Conservation (phyloP, 805 yeast species). For the Candida germanica region DNA sequence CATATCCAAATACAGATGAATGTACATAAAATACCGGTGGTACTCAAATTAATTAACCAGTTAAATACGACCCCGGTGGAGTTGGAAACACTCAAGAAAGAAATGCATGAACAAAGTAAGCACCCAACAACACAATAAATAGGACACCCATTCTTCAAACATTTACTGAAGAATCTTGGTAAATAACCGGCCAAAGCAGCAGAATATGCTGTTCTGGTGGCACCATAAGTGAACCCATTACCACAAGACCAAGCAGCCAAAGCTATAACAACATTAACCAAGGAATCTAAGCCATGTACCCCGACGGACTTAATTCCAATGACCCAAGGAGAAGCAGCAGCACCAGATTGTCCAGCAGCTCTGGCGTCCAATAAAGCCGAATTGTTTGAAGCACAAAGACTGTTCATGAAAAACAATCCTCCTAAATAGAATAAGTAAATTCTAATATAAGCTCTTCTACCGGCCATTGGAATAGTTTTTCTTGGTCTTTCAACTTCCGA, state of each 20-base stretch:
- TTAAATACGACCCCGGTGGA: constrained; percentile 29
- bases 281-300: constrained; percentile 30
- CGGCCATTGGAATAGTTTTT: constrained; percentile 31
- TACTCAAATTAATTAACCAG: constrained; percentile 36
- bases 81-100: constrained; percentile 27
- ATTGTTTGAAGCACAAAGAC: constrained; percentile 32
- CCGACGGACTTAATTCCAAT: constrained; percentile 35
- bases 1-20: constrained; percentile 29
- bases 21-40: constrained; percentile 32
- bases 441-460: constrained; percentile 31
- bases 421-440: constrained; percentile 36
- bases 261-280: constrained; percentile 33
- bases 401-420: constrained; percentile 36
- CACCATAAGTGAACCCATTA: constrained; percentile 33
- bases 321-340: constrained; percentile 38
- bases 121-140: constrained; percentile 25
- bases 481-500: constrained; percentile 47
- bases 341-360: constrained; percentile 32
- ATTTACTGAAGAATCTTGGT: constrained; percentile 30
- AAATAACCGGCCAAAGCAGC: constrained; percentile 35
- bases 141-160: constrained; percentile 33
- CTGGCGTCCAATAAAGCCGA: constrained; percentile 24
- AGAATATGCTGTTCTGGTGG: constrained; percentile 32
- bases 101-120: constrained; percentile 20
- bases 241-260: constrained; percentile 39